A percentile compares a stretch with the other conserved stretches of the same genome.
phyloP scores from a whole-genome alignment of 208 protist species.

The Trypanosoma boissoni region DNA sequence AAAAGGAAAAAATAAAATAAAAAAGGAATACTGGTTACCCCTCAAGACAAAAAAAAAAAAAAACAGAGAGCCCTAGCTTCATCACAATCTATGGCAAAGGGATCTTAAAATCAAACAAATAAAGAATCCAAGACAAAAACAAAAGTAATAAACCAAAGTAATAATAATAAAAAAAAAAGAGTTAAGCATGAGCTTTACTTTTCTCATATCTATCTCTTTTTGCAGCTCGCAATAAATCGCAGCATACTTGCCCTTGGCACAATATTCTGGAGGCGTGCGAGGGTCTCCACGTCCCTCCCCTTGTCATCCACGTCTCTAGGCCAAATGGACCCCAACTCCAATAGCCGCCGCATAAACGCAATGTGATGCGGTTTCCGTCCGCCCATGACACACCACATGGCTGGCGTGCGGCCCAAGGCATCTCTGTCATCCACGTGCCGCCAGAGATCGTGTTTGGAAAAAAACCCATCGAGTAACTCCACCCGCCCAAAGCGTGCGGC shows the following conservation, averaged over 20 bases:
- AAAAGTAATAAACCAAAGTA: no score
- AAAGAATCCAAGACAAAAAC: no score
- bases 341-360: conserved; percentile 33
- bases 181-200: conserved; percentile 8
- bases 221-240: conserved; percentile 14
- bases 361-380: conserved; percentile 15
- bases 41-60: no score
- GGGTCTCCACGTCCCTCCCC: conserved; percentile 28
- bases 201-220: no score
- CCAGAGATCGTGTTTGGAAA: conserved; percentile 14
- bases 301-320: conserved; percentile 18
- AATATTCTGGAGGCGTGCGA: conserved; percentile 15
- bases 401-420: conserved; percentile 34
- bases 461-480: conserved; percentile 27
- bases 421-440: conserved; percentile 42
- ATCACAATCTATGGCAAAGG: no score
- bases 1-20: not conserved
- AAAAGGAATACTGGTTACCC: no score
- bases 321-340: conserved; percentile 43
- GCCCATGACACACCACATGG: conserved; percentile 51
- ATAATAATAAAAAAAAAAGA: conserved; percentile 21
- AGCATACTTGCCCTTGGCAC: not conserved
- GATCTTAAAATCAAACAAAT: no score
- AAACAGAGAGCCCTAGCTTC: no score
- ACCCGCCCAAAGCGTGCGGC: conserved; percentile 37